A percentile compares a stretch with the other conserved stretches of the same genome.
These are phyloP conservation scores for Eucalyptus regnans DNA, from an alignment of 345 rosid species.

Conservation along the genomic window DNA sequence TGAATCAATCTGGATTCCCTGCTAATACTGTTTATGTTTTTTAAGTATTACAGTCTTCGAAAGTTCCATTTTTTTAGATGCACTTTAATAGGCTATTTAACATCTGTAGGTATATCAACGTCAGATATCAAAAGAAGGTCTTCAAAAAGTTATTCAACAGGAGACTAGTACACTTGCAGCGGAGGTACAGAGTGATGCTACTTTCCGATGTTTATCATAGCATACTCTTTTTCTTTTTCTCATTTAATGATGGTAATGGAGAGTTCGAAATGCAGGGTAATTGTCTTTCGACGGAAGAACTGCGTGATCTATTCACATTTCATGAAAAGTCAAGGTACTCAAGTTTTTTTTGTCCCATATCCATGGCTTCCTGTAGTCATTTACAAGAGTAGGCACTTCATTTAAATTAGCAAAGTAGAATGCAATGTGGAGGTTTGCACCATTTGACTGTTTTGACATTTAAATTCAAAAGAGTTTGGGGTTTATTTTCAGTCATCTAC, in stretches of 20 bases:
- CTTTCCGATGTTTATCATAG: background rate
- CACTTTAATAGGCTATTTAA: background rate
- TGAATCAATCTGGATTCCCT: background rate
- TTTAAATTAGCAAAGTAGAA: background rate
- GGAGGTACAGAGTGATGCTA: constrained; percentile 33
- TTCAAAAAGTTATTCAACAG: constrained; percentile 85
- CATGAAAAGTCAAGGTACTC: constrained; percentile 59
- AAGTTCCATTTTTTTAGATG: background rate
- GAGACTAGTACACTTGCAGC: constrained; percentile 24
- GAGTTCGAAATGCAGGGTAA: constrained; percentile 41
- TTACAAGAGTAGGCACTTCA: background rate
- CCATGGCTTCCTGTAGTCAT: background rate
- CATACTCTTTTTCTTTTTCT: background rate
- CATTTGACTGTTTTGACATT: background rate
- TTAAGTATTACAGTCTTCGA: background rate
- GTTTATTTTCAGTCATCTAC: background rate
- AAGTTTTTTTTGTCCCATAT: background rate
- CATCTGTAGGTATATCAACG: constrained; percentile 85
- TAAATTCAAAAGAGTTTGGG: background rate
- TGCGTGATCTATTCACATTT: constrained; percentile 80
- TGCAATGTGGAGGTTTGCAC: background rate
- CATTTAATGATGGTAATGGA: background rate
- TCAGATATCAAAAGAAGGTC: constrained; percentile 99
- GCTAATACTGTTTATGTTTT: background rate
- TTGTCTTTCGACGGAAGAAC: constrained; percentile 72